phyloP scores from a whole-genome alignment of 1,139 yeast genomes.

The Williopsis jadinii region DNA sequence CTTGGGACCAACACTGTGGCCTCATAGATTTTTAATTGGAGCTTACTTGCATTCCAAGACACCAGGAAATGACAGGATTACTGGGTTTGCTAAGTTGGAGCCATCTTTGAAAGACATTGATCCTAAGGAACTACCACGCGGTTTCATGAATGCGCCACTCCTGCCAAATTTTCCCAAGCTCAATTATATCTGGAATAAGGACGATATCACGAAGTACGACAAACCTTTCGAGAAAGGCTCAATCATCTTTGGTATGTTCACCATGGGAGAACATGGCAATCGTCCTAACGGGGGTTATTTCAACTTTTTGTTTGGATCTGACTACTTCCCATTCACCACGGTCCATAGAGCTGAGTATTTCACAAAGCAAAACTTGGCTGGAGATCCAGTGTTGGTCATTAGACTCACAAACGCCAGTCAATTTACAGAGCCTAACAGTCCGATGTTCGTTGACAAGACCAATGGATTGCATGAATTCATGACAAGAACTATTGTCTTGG shows the following conservation, averaged over 20 bases:
- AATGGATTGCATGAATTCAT: slow-evolving; percentile 20
- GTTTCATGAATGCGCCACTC: slow-evolving; percentile 5
- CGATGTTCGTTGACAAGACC: slow-evolving; percentile 11
- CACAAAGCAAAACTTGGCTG: slow-evolving; percentile 6
- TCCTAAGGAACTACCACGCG: slow-evolving; percentile 5
- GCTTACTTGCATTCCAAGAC: slow-evolving; percentile 12
- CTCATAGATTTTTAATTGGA: slow-evolving; percentile 15
- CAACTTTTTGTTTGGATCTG: slow-evolving; percentile 50
- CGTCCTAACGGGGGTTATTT: slow-evolving; percentile 52
- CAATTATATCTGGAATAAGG: slow-evolving; percentile 14
- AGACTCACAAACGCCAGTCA: slow-evolving; percentile 14
- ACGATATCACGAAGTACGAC: slow-evolving; percentile 6
- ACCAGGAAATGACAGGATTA: slow-evolving; percentile 6
- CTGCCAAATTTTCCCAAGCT: slow-evolving; percentile 11
- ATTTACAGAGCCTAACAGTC: slow-evolving; percentile 4
- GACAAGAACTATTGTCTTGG: slow-evolving; percentile 21
- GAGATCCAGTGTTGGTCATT: slow-evolving; percentile 13
- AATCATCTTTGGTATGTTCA: slow-evolving; percentile 17
- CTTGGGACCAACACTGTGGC: slow-evolving; percentile 18
- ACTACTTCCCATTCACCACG: slow-evolving; percentile 44
- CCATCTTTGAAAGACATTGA: slow-evolving; percentile 11
- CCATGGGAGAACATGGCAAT: slow-evolving; percentile 12
- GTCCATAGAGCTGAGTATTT: slow-evolving; percentile 19
- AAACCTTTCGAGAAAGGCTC: slow-evolving; percentile 9
- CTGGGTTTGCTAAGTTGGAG: slow-evolving; percentile 15